These are phyloP conservation scores for Pholiota adiposa DNA, from an alignment of 1,284 basidiomycete genomes.

Conservation along the genomic window DNA sequence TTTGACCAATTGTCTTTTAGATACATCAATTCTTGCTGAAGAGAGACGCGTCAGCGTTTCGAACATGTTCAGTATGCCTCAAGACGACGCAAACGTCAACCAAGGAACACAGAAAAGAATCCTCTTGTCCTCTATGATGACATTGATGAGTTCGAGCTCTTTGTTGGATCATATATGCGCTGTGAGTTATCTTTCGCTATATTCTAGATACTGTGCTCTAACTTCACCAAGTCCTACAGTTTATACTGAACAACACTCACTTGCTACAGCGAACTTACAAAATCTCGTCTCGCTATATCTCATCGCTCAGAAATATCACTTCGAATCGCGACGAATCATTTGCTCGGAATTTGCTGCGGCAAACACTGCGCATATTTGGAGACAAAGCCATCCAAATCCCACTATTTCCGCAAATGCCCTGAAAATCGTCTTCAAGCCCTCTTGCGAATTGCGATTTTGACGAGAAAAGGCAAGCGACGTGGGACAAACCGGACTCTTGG, in stretches of 20 bases:
- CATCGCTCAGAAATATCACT: not conserved
- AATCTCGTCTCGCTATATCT: not conserved
- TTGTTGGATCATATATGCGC: slow-evolving; percentile 7
- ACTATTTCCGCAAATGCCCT: not conserved
- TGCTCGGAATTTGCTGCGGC: not conserved
- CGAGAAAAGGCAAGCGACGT: not conserved
- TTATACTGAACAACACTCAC: not conserved
- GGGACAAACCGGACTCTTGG: not conserved
- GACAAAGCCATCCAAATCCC: not conserved
- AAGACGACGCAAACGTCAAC: not conserved
- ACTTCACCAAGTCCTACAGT: not conserved
- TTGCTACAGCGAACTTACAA: not conserved
- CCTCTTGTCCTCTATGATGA: slow-evolving; percentile 2
- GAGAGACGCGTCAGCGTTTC: not conserved
- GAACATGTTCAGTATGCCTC: not conserved
- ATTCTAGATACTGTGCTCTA: too few relatives aligned
- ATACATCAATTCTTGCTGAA: not conserved
- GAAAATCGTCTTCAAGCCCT: not conserved
- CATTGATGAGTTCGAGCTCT: slow-evolving; percentile 4
- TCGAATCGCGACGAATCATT: not conserved
- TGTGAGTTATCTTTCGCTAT: not conserved
- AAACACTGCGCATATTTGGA: not conserved
- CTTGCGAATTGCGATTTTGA: not conserved
- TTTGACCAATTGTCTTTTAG: too few relatives aligned
- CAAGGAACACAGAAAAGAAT: not conserved